Evolutionary conservation across 495 filamentous ascomycete genomes (phyloP), one percentile per base, ranked within the genome.

Genomic region (Penicillium canariense): DNA sequence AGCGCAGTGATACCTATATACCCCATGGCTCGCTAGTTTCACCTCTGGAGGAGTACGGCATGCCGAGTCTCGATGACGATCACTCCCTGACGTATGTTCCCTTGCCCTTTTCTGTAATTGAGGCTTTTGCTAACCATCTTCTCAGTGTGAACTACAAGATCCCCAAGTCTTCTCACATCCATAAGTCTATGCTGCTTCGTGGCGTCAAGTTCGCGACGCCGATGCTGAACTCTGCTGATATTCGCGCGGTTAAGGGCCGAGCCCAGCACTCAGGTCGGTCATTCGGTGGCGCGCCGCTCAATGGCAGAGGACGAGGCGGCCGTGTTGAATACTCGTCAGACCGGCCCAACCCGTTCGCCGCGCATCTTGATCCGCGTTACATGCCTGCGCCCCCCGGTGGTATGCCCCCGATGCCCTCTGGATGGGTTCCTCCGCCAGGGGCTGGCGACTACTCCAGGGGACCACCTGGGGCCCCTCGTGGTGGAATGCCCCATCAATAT

Each of bases 121-220:
- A 18, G 40, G 22, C 58, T 63, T 55, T 49, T 48, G 54, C 71
- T 82, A 69, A 80, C 63, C 45, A 7, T 22, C n/a, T 22, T 8
- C 22, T 12, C 51, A 96, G 89, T 59, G 88, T 96, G 40, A 70
- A 87, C 54, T 99, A 96, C 67, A 82, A 88, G 26, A 87, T 96
- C 68, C 92, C 92, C 0, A 72, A 80, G 35, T 82, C 81, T 11
- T 71, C 73, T 14, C 78, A 88, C 59, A 71, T 83, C 17, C 94
- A 99, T 73, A 97, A 96, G 62, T 96, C 92, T 7, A 94, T 95
- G 89, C 80, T 99, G 22, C 79, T 99, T 47, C 85, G 89, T 3
- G 95, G 94, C 7, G 84, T 92, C 38, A 84, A 87, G 58, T 80
- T 91, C 46, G 74, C 84, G 0, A 71, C 77, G 1, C 84, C 88